Conservation (phyloP, 306 rosid genomes). For the Chamaecrista fasciculata region DNA sequence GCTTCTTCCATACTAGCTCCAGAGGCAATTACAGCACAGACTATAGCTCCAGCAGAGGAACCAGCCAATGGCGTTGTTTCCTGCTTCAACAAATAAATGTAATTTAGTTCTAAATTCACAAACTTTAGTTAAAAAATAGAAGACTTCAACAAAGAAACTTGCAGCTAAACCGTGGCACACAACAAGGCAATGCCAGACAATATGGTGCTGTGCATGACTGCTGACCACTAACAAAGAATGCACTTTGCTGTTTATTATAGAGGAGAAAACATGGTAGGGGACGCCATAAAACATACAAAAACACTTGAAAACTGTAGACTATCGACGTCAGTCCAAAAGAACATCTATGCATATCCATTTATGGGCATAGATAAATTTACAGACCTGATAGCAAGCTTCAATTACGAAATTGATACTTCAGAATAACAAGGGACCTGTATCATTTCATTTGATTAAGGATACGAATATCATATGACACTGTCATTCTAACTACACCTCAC, state of each 20-base stretch:
- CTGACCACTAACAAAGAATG: background rate
- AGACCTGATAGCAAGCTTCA: background rate
- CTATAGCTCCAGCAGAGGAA: constrained; percentile 97
- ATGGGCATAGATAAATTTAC: background rate
- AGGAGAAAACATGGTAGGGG: background rate
- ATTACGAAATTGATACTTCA: background rate
- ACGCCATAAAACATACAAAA: background rate
- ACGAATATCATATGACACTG: too few species aligned
- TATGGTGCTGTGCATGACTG: background rate
- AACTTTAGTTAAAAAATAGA: background rate
- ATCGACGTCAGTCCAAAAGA: background rate
- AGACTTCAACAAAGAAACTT: constrained; percentile 2
- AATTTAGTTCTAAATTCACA: background rate
- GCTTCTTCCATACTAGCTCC: constrained; percentile 92
- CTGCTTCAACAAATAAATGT: constrained; percentile 41
- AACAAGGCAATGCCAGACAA: too few species aligned
- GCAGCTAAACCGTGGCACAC: background rate
- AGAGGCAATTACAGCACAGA: constrained; percentile 89
- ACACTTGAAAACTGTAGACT: background rate
- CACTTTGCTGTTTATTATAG: background rate
- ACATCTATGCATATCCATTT: background rate
- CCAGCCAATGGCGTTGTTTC: constrained; percentile 96
- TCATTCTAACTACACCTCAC: too few species aligned
- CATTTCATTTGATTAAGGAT: too few species aligned
- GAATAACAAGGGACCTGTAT: background rate